These are phyloP conservation scores for Hirsutella minnesotensis DNA, from an alignment of 2,329 filamentous ascomycete species.

Conservation along the genomic window DNA sequence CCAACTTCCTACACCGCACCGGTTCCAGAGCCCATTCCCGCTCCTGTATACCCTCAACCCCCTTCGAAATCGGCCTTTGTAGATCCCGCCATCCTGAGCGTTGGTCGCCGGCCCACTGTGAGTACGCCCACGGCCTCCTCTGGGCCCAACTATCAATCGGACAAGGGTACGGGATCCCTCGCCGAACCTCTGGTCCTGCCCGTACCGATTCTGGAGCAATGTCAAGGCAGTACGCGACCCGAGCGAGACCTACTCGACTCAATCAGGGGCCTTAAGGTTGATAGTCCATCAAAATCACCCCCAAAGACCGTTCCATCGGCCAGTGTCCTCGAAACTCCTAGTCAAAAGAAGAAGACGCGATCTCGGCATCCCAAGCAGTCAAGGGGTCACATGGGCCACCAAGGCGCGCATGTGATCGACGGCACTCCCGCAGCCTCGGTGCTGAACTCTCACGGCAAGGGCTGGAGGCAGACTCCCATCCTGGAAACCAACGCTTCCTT, in stretches of 20 bases:
- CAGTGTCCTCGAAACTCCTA: conserved; percentile 11
- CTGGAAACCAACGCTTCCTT: conserved; percentile 49
- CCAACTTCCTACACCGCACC: conserved; percentile 16
- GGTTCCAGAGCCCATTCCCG: conserved; percentile 11
- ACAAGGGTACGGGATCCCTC: neutral
- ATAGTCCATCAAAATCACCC: conserved; percentile 3
- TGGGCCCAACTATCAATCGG: conserved; percentile 2
- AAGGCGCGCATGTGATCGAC: conserved; percentile 13
- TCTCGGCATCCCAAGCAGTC: conserved; percentile 19
- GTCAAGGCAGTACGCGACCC: conserved; percentile 8
- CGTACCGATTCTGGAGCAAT: neutral
- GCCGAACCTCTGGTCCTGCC: neutral
- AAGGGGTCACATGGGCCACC: conserved; percentile 15
- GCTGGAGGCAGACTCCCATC: conserved; percentile 49
- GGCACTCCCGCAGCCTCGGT: conserved; percentile 9
- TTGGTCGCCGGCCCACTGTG: conserved; percentile 32
- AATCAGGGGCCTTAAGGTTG: conserved; percentile 14
- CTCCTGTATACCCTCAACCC: conserved; percentile 15
- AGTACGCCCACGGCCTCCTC: conserved; percentile 14
- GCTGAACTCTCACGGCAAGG: conserved; percentile 32
- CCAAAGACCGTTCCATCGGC: conserved; percentile 7
- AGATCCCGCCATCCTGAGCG: conserved; percentile 76
- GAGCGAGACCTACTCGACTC: conserved; percentile 14
- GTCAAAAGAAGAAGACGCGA: conserved; percentile 19
- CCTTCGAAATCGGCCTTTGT: conserved; percentile 40